These are phyloP conservation scores for Penicillium maclennaniae DNA, from an alignment of 495 filamentous ascomycete species.

Conservation along the genomic window DNA sequence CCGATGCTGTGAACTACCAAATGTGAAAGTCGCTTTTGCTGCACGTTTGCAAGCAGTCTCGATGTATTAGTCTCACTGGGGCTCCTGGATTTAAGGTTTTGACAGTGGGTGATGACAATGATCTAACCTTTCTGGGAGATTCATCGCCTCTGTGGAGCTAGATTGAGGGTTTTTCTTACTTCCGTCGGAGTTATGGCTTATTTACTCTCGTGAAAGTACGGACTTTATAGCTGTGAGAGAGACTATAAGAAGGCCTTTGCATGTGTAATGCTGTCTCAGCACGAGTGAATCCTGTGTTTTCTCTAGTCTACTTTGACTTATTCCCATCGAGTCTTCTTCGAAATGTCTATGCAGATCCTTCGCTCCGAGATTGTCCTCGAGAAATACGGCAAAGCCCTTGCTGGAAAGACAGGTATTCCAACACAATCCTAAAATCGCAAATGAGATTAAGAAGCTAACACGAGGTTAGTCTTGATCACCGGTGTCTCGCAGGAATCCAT, in stretches of 20 bases:
- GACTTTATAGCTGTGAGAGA: background rate
- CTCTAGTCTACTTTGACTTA: background rate
- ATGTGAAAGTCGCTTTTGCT: too few relatives aligned
- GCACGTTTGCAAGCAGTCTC: too few relatives aligned
- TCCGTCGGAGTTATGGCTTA: background rate
- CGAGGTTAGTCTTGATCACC: slow-evolving; percentile 16
- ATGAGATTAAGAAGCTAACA: background rate
- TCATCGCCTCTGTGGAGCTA: background rate
- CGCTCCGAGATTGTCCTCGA: slow-evolving; percentile 20
- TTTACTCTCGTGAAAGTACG: background rate
- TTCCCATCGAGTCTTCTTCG: background rate
- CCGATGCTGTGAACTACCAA: too few relatives aligned
- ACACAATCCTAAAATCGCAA: background rate
- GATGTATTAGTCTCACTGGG: too few relatives aligned
- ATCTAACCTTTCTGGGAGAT: background rate
- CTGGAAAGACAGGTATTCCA: slow-evolving; percentile 19
- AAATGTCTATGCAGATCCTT: slow-evolving; percentile 19
- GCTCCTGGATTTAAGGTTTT: too few relatives aligned
- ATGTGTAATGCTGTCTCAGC: background rate
- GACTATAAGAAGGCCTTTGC: background rate
- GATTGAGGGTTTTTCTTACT: background rate
- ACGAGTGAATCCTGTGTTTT: background rate
- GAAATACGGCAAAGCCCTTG: slow-evolving; percentile 18
- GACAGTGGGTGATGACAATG: background rate
- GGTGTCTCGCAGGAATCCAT: slow-evolving; percentile 20